phyloP scores from a whole-genome alignment of 176 grass and related monocot genomes.

The Avena sativa region DNA sequence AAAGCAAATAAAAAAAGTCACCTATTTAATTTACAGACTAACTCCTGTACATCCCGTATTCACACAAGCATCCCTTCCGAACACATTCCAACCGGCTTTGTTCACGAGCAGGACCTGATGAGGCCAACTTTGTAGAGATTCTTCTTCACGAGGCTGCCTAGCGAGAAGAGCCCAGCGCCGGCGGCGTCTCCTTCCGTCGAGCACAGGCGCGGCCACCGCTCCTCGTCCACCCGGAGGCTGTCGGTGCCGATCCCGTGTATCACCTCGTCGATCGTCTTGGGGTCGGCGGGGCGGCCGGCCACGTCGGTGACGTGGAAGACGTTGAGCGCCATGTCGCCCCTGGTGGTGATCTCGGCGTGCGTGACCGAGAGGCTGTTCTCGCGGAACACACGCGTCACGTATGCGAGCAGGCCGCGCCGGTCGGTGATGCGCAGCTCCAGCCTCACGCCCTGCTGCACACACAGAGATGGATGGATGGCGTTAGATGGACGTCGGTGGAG shows the following conservation, averaged over 20 bases:
- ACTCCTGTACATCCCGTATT: conserved; percentile 42
- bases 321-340: conserved; percentile 68
- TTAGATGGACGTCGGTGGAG: conserved; percentile 22
- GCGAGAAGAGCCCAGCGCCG: conserved; percentile 57
- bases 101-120: conserved; percentile 80
- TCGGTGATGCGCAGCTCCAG: conserved; percentile 78
- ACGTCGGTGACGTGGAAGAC: conserved; percentile 83
- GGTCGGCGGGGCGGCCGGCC: conserved; percentile 62
- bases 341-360: conserved; percentile 79
- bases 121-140: conserved; percentile 86
- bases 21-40: conserved; percentile 53
- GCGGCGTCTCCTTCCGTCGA: conserved; percentile 43
- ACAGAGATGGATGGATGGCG: conserved; percentile 9
- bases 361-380: conserved; percentile 89
- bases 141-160: conserved; percentile 87
- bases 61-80: conserved; percentile 34
- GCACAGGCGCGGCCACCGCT: conserved; percentile 49
- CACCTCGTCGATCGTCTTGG: conserved; percentile 66
- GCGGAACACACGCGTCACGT: conserved; percentile 86
- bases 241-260: conserved; percentile 75
- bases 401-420: conserved; percentile 76
- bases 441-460: conserved; percentile 58
- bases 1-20: neutral
- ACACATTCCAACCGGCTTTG: too few species aligned
- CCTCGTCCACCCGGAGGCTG: conserved; percentile 70